Evolutionary conservation across 2,329 filamentous ascomycete genomes (phyloP).

Genomic region (Berkeleyomyces basicola): DNA sequence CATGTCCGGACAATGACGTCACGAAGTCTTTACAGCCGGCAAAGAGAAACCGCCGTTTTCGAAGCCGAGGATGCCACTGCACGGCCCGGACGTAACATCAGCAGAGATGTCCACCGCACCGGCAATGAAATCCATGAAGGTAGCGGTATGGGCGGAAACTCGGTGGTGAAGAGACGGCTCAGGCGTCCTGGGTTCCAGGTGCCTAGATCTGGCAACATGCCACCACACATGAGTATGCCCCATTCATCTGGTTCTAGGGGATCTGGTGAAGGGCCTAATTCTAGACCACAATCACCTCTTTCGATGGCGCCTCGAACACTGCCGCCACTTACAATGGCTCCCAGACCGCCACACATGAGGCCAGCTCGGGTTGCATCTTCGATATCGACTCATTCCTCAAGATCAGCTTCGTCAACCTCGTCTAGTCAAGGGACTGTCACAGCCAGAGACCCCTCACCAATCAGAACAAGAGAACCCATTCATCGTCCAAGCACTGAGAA

Average conservation of each 20-base stretch:
- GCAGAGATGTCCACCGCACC: conserved; percentile 4
- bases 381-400: conserved; percentile 3
- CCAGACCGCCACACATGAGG: conserved; percentile 7
- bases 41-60: conserved; percentile 11
- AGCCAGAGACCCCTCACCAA: not conserved
- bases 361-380: conserved; percentile 4
- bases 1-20: conserved; percentile 13
- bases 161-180: conserved; percentile 20
- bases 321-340: conserved; percentile 12
- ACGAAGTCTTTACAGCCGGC: conserved; percentile 11
- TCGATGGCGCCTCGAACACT: conserved; percentile 1
- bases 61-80: conserved; percentile 12
- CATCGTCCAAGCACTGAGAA: not conserved
- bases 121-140: conserved; percentile 22
- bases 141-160: conserved; percentile 18
- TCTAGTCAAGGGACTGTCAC: conserved; percentile 20
- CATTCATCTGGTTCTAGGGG: conserved; percentile 19
- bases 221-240: conserved; percentile 20
- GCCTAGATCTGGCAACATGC: conserved; percentile 19
- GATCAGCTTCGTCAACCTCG: conserved; percentile 21
- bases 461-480: not conserved
- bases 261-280: not conserved
- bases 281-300: conserved; percentile 7
- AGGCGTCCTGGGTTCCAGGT: conserved; percentile 20
- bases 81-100: conserved; percentile 4